Conservation (phyloP, 2,329 filamentous ascomycete species). For the Sporothrix phasma region DNA sequence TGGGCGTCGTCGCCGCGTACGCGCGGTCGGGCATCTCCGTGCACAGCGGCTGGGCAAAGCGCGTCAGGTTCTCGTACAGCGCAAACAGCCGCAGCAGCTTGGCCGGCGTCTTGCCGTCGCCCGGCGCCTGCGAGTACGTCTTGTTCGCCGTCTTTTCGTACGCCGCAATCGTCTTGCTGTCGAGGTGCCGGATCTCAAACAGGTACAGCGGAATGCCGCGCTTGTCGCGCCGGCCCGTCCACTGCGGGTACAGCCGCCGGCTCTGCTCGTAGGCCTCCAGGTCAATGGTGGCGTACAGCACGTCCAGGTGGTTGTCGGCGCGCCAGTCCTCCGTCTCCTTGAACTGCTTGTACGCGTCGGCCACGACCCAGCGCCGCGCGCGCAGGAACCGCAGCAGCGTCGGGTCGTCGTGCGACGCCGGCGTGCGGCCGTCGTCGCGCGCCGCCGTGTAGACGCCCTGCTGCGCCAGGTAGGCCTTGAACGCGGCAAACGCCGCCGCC, state of each 20-base stretch:
- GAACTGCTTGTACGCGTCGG: constrained; percentile 75
- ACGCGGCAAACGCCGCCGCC: constrained; percentile 54
- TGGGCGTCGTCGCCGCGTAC: constrained; percentile 62
- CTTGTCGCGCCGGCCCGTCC: constrained; percentile 82
- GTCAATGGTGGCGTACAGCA: constrained; percentile 79
- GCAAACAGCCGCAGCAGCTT: constrained; percentile 82
- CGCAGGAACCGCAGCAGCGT: constrained; percentile 74
- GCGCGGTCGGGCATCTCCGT: constrained; percentile 64
- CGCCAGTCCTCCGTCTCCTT: constrained; percentile 84
- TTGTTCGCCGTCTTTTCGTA: constrained; percentile 62
- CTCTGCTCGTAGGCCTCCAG: constrained; percentile 74
- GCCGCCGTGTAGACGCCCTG: constrained; percentile 53
- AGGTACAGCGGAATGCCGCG: constrained; percentile 82
- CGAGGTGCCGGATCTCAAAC: constrained; percentile 75
- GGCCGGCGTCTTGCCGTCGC: constrained; percentile 54
- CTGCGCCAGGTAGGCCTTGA: constrained; percentile 59
- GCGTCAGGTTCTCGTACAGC: constrained; percentile 83
- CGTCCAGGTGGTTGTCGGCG: constrained; percentile 64
- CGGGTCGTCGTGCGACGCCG: constrained; percentile 60
- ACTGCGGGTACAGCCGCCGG: constrained; percentile 81
- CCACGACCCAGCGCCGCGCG: constrained; percentile 68
- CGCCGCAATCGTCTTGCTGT: constrained; percentile 67
- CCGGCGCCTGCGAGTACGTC: constrained; percentile 43
- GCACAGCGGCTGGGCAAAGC: constrained; percentile 78
- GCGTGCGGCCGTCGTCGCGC: constrained; percentile 28